A percentile compares a stretch with the other conserved stretches of the same genome.
Evolutionary conservation across 106 monocot species (phyloP).

Genomic region (Ottelia alismoides): DNA sequence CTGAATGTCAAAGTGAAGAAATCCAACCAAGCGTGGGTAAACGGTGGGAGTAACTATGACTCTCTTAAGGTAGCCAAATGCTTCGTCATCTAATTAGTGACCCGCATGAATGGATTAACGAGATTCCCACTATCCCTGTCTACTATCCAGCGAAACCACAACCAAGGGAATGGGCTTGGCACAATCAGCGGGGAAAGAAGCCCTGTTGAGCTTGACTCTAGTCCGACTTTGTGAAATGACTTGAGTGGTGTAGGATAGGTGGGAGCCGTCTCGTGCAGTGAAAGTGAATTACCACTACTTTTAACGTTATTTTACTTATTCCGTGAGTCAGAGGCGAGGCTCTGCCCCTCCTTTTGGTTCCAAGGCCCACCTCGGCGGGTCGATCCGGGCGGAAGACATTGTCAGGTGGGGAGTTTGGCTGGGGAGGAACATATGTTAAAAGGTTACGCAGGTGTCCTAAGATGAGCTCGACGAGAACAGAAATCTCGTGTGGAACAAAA

Average conservation of each 20-base stretch:
- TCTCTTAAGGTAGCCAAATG: conserved; percentile 91
- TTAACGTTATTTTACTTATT: too few species aligned
- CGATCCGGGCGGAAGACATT: too few species aligned
- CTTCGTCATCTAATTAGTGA: conserved; percentile 70
- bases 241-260: conserved; percentile 14
- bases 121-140: conserved; percentile 52
- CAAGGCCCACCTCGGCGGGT: too few species aligned
- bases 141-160: conserved; percentile 77
- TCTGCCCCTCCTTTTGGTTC: too few species aligned
- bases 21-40: conserved; percentile 76
- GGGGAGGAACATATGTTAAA: too few species aligned
- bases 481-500: too few species aligned
- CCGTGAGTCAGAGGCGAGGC: too few species aligned
- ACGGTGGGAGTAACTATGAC: conserved; percentile 77
- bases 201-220: too few species aligned
- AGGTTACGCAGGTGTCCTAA: too few species aligned
- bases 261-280: conserved; percentile 4
- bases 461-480: too few species aligned
- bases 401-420: too few species aligned
- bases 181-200: conserved; percentile 17
- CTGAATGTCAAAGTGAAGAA: conserved; percentile 80
- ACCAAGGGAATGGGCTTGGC: conserved; percentile 29
- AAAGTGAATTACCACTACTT: conserved; percentile 6
- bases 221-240: too few species aligned
- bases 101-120: conserved; percentile 49